Conservation (phyloP, 2,329 filamentous ascomycete species). For the Fusarium concolor region DNA sequence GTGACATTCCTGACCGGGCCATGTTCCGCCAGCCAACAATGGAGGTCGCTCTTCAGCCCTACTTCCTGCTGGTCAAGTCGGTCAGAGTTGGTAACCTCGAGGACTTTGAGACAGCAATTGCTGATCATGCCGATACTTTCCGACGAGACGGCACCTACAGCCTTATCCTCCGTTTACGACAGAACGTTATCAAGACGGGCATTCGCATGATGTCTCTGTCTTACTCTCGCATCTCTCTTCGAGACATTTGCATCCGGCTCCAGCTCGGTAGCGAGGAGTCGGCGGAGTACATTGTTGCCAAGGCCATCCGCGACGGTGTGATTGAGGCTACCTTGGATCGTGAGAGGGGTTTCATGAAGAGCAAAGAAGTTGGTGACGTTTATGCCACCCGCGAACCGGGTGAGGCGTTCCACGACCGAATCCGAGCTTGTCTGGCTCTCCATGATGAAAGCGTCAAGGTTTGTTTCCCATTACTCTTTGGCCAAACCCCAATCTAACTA, state of each 20-base stretch:
- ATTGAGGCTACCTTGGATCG: constrained; percentile 96
- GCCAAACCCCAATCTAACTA: constrained; percentile 30
- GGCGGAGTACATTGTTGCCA: constrained; percentile 98
- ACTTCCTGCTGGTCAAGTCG: constrained; percentile 92
- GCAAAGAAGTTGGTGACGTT: constrained; percentile 94
- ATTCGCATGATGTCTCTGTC: constrained; percentile 99
- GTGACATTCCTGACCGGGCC: constrained; percentile 94
- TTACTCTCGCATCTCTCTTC: constrained; percentile 95
- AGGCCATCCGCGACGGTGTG: constrained; percentile 96
- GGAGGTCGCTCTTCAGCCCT: constrained; percentile 89
- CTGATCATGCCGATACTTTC: constrained; percentile 84
- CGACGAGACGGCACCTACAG: constrained; percentile 95
- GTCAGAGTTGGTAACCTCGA: constrained; percentile 97
- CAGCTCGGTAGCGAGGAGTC: constrained; percentile 96
- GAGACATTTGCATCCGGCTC: constrained; percentile 96
- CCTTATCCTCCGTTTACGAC: constrained; percentile 90
- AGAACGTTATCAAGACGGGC: constrained; percentile 99
- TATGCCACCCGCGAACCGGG: constrained; percentile 96
- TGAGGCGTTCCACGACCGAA: constrained; percentile 97
- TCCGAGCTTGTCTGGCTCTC: constrained; percentile 87
- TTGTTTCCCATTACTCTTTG: constrained; percentile 7
- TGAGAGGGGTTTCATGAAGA: constrained; percentile 98
- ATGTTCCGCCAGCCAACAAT: constrained; percentile 91
- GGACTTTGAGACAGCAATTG: constrained; percentile 89
- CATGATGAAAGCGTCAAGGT: constrained; percentile 99